Evolutionary conservation across 1,284 basidiomycete species (phyloP).

Genomic region (Ganoderma leucocontextum): DNA sequence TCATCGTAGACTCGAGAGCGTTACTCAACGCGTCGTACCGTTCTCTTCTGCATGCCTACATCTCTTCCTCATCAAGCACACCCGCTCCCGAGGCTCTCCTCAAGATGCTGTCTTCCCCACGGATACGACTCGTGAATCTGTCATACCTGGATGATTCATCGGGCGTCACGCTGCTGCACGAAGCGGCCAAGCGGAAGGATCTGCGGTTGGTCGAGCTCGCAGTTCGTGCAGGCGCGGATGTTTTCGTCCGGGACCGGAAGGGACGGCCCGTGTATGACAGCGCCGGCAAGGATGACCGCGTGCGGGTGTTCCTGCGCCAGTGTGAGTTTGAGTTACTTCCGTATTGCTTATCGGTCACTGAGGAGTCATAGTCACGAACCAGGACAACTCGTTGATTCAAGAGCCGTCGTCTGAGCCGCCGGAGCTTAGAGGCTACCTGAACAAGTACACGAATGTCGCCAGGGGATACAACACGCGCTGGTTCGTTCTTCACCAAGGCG

Average conservation of each 20-base stretch:
- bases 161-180: constrained; percentile 86
- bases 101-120: constrained; percentile 67
- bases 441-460: constrained; percentile 92
- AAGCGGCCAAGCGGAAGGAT: constrained; percentile 87
- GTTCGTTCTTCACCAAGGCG: constrained; percentile 92
- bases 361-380: constrained; percentile 70
- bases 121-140: constrained; percentile 68
- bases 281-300: constrained; percentile 78
- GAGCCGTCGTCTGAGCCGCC: constrained; percentile 61
- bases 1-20: constrained; percentile 75
- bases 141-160: constrained; percentile 80
- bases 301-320: constrained; percentile 86
- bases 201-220: constrained; percentile 85
- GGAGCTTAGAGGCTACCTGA: constrained; percentile 81
- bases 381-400: constrained; percentile 74
- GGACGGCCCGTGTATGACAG: constrained; percentile 83
- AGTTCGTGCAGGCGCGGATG: constrained; percentile 88
- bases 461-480: constrained; percentile 92
- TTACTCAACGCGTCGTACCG: constrained; percentile 83
- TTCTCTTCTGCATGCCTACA: constrained; percentile 77
- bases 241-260: constrained; percentile 85
- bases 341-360: background rate
- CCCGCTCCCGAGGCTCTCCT: constrained; percentile 61
- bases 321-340: constrained; percentile 55
- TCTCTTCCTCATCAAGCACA: constrained; percentile 61